Base-by-base conservation (phyloP, 352 stramenopile genomes). In the Achlya hypogyna region DNA sequence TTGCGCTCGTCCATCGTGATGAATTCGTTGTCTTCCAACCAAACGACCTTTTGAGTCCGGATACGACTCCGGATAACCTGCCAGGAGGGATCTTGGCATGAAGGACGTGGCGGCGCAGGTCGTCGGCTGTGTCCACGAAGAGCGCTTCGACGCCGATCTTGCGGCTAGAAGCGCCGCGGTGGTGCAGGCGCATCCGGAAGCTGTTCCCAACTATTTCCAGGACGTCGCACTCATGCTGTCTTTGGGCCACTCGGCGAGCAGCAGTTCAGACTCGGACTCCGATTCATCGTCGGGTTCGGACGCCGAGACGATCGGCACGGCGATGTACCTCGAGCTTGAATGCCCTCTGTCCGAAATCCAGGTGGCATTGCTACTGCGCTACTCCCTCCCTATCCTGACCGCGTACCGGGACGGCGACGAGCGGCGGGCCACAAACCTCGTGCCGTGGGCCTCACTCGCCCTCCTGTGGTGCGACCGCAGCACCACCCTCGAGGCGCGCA, bases 1-100 rank as follows among this genome's bases (percentile, higher is more conserved):
- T 81, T 91, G 28, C 35, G 14, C 54, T 82, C 74, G 45, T 91
- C 82, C 84, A 93, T 93, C 43, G 14, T 63, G 54, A n/a, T 45
- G 34, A 29, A 49, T 25, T 35, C 51, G 25, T 59, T 59, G 38
- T 34, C n/a, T 29, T 22, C 54, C 54, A 64, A 45, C 54, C 35
- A 64, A 64, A 45, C 38, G n/a, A 10, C 38, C 38, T 45, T 45
- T 45, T 18, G 38, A 9, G 38, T 45, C 38, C 38, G 38, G 38
- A 45, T 45, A 45, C 38, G n/a, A 10, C 2, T 18, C 6, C 1
- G 14, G n/a, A n/a, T 45, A 45, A n/a, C 38, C 38, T 10, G 38
- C 4, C 14, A 45, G 12, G 38, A 45, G 38, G 12, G 38, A 45
- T 45, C 38, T 45, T 45, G 38, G 12, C 12, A 45, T 45, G 38